A percentile compares a stretch with the other conserved stretches of the same genome.
Evolutionary conservation across 441 rosid genomes (phyloP).

Genomic region (Erodium texanum): DNA sequence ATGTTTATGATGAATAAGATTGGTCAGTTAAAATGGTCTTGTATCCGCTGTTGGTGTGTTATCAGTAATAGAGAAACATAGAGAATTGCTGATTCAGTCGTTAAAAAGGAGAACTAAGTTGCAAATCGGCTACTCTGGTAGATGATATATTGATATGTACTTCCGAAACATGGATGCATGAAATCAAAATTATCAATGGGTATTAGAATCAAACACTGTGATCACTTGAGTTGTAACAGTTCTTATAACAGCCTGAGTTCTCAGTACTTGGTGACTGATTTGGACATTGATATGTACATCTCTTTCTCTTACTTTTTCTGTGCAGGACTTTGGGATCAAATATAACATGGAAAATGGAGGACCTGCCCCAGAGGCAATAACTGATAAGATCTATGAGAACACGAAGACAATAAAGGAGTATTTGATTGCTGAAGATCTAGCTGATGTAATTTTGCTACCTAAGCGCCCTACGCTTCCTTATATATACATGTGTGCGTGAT

Average conservation of each 20-base stretch:
- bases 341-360: conserved; percentile 99
- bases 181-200: background rate
- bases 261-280: too few relatives aligned
- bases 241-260: too few relatives aligned
- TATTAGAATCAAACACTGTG: conserved; percentile 7
- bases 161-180: background rate
- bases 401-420: conserved; percentile 84
- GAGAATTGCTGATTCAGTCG: background rate
- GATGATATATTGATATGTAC: background rate
- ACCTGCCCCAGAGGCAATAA: conserved; percentile 95
- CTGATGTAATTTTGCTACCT: conserved; percentile 45
- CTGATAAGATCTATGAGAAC: conserved; percentile 88
- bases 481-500: background rate
- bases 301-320: background rate
- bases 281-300: background rate
- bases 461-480: conserved; percentile 10
- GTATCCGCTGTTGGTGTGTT: background rate
- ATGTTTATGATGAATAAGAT: background rate
- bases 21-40: background rate
- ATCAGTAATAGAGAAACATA: background rate
- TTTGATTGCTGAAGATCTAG: conserved; percentile 60
- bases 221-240: too few relatives aligned
- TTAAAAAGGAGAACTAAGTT: background rate
- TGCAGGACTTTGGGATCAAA: conserved; percentile 97
- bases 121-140: background rate